These are phyloP conservation scores for Candida sanyaensis DNA, from an alignment of 1,139 yeast genomes.

Conservation along the genomic window DNA sequence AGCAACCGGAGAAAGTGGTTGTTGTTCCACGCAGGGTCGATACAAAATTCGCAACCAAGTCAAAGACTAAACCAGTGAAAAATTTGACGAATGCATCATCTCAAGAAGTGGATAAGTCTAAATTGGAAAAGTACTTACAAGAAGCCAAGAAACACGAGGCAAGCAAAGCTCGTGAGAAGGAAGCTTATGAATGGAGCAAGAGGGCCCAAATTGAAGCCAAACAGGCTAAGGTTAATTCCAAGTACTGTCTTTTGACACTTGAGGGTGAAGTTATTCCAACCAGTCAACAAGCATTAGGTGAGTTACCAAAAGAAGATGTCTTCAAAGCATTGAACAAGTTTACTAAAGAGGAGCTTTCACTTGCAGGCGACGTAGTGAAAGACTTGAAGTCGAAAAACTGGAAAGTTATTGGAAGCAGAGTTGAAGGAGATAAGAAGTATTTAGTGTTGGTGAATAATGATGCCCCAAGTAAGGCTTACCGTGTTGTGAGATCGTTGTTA, in stretches of 20 bases:
- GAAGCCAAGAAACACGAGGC: slow-evolving; percentile 48
- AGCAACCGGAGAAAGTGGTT: slow-evolving; percentile 1
- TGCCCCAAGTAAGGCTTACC: slow-evolving; percentile 14
- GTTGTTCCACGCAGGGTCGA: slow-evolving; percentile 3
- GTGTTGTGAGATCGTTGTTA: slow-evolving; percentile 26
- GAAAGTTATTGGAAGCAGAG: slow-evolving; percentile 37
- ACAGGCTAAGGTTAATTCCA: slow-evolving; percentile 27
- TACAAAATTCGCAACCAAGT: background rate
- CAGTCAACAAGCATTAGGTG: slow-evolving; percentile 43
- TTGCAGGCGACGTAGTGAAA: slow-evolving; percentile 14
- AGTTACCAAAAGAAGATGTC: slow-evolving; percentile 41
- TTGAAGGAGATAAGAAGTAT: slow-evolving; percentile 23
- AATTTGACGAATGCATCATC: background rate
- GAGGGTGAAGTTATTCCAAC: slow-evolving; percentile 43
- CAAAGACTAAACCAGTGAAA: background rate
- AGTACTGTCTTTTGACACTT: slow-evolving; percentile 48
- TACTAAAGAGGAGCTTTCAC: slow-evolving; percentile 25
- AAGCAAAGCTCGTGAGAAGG: slow-evolving; percentile 46
- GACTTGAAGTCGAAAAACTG: slow-evolving; percentile 32
- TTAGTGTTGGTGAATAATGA: slow-evolving; percentile 27
- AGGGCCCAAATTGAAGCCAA: slow-evolving; percentile 32
- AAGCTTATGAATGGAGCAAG: slow-evolving; percentile 57
- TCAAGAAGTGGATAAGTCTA: slow-evolving; percentile 16
- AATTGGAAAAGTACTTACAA: slow-evolving; percentile 41
- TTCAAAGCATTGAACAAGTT: slow-evolving; percentile 46